A percentile compares a stretch with the other conserved stretches of the same genome.
phyloP scores from a whole-genome alignment of 345 rosid species.

The Litchi chinensis region DNA sequence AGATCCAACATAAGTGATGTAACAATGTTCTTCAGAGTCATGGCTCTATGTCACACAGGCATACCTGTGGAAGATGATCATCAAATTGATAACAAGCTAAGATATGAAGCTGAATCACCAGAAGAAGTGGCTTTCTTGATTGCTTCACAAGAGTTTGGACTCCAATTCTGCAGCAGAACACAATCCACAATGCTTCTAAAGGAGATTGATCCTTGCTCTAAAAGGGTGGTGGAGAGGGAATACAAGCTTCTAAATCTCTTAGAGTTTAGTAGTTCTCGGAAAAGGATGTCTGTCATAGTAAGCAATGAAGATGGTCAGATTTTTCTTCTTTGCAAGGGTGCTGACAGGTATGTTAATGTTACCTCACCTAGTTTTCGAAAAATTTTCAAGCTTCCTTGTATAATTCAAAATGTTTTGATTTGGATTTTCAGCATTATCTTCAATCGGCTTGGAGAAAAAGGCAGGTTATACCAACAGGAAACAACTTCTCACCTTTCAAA shows the following conservation, averaged over 20 bases:
- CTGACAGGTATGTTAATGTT: conserved; percentile 61
- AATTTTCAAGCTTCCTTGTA: too few species aligned
- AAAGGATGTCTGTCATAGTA: conserved; percentile 85
- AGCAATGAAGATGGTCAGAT: conserved; percentile 63
- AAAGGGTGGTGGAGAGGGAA: conserved; percentile 54
- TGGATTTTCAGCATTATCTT: conserved; percentile 61
- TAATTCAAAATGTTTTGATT: background rate
- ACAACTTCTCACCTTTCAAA: conserved; percentile 55
- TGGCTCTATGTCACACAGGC: conserved; percentile 76
- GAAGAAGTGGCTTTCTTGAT: conserved; percentile 78
- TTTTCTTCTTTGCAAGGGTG: conserved; percentile 81
- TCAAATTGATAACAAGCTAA: conserved; percentile 45
- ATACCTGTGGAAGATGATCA: conserved; percentile 60
- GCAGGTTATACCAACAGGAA: conserved; percentile 47
- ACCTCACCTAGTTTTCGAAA: conserved; percentile 2
- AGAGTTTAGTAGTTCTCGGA: conserved; percentile 73
- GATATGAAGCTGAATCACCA: conserved; percentile 88
- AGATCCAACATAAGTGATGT: conserved; percentile 43
- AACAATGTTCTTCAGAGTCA: conserved; percentile 65
- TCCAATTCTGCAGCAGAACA: conserved; percentile 64
- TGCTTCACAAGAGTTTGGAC: conserved; percentile 76
- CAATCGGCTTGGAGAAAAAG: conserved; percentile 64
- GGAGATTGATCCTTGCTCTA: conserved; percentile 48
- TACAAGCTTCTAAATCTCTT: conserved; percentile 68
- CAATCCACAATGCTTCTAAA: conserved; percentile 57